These are phyloP conservation scores for Isatis lusitanica DNA, from an alignment of 441 rosid genomes.

Conservation along the genomic window DNA sequence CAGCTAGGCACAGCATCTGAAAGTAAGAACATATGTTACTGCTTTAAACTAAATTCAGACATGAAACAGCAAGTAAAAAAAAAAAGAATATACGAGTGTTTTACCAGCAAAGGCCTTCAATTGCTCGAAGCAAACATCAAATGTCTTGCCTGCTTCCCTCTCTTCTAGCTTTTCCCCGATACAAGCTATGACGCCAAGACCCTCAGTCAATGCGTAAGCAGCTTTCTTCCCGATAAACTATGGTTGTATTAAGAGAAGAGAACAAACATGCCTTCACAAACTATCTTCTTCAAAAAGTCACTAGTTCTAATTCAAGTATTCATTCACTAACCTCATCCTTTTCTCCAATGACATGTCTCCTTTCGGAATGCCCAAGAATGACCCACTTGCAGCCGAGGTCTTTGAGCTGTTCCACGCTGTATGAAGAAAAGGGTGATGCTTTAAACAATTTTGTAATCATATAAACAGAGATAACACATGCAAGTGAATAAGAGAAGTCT, in stretches of 20 bases:
- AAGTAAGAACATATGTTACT: not conserved
- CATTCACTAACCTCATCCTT: conserved; percentile 61
- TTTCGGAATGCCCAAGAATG: conserved; percentile 93
- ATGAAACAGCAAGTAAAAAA: not conserved
- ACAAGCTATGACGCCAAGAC: conserved; percentile 90
- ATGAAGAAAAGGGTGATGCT: conserved; percentile 17
- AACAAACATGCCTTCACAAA: conserved; percentile 14
- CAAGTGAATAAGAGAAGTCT: not conserved
- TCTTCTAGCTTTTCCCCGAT: conserved; percentile 86
- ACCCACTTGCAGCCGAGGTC: conserved; percentile 97
- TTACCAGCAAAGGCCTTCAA: conserved; percentile 85
- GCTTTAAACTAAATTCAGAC: not conserved
- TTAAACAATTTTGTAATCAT: not conserved
- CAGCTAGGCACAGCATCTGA: conserved; percentile 86
- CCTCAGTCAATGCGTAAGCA: conserved; percentile 80
- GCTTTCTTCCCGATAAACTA: conserved; percentile 98
- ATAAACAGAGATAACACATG: not conserved
- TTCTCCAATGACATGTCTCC: conserved; percentile 93
- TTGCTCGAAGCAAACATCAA: conserved; percentile 89
- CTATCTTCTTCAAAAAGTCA: not conserved
- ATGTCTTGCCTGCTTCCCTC: conserved; percentile 92
- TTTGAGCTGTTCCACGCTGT: conserved; percentile 86
- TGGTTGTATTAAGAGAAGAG: conserved; percentile 9
- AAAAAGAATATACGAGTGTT: not conserved
- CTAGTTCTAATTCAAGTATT: not conserved